Percentiles rank a stretch among this genome's conserved stretches.
Conservation (phyloP, 371 early-diverging fungal species). For the Mucor indicus region DNA sequence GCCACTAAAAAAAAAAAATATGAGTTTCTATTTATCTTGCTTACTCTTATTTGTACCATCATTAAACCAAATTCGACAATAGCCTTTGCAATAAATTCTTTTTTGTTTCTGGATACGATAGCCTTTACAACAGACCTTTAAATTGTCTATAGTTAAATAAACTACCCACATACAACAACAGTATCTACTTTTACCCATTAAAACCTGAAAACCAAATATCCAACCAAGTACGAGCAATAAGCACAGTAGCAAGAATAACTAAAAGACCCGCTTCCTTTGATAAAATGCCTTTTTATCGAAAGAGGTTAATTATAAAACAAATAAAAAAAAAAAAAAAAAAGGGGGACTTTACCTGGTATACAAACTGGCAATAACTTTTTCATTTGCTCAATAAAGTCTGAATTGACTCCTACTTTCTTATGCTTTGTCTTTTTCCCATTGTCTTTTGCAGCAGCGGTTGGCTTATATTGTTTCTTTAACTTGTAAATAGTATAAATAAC, state of each 20-base stretch:
- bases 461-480: slow-evolving; percentile 27
- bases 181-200: slow-evolving; percentile 59
- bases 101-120: slow-evolving; percentile 67
- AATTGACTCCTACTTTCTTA: slow-evolving; percentile 62
- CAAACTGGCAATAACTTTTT: slow-evolving; percentile 70
- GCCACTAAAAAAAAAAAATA: slow-evolving; percentile 50
- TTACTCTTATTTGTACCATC: slow-evolving; percentile 52
- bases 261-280: slow-evolving; percentile 70
- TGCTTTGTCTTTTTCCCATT: slow-evolving; percentile 18
- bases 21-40: background rate
- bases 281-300: slow-evolving; percentile 36
- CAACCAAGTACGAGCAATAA: slow-evolving; percentile 73
- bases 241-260: slow-evolving; percentile 55
- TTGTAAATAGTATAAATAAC: slow-evolving; percentile 35
- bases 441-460: slow-evolving; percentile 4
- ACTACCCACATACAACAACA: too few relatives aligned
- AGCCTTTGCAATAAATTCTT: slow-evolving; percentile 61
- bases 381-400: slow-evolving; percentile 76
- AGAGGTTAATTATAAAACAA: too few relatives aligned
- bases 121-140: slow-evolving; percentile 64
- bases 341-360: slow-evolving; percentile 51
- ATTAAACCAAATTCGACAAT: slow-evolving; percentile 69
- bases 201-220: slow-evolving; percentile 76
- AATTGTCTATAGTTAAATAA: too few relatives aligned
- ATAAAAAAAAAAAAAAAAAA: background rate